These are phyloP conservation scores for Talaromyces islandicus DNA, from an alignment of 2,329 filamentous ascomycete genomes.

Conservation along the genomic window DNA sequence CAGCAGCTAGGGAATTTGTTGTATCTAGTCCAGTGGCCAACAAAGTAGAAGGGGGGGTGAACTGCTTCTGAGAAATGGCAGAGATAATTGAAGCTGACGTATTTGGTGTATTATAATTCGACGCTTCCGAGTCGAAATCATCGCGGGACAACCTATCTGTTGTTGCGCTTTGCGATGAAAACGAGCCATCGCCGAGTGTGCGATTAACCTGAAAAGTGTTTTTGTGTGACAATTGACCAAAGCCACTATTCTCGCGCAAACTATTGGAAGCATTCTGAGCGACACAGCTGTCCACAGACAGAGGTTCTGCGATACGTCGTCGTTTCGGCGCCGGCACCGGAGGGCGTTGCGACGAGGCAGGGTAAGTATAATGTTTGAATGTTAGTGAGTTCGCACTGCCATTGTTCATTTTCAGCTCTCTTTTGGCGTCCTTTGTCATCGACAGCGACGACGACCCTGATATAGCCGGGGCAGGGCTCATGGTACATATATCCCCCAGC, in stretches of 20 bases:
- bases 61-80: slow-evolving; percentile 18
- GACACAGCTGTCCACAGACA: neutral
- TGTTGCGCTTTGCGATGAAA: slow-evolving; percentile 12
- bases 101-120: slow-evolving; percentile 18
- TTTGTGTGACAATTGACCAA: neutral
- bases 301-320: slow-evolving; percentile 5
- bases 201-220: neutral
- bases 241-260: neutral
- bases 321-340: slow-evolving; percentile 7
- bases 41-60: slow-evolving; percentile 20
- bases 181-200: neutral
- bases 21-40: slow-evolving; percentile 13
- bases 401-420: neutral
- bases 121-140: slow-evolving; percentile 15
- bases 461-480: slow-evolving; percentile 1
- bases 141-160: slow-evolving; percentile 12
- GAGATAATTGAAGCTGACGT: slow-evolving; percentile 22
- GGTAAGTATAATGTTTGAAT: slow-evolving; percentile 10
- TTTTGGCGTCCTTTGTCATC: neutral
- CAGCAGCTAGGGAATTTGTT: neutral
- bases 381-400: slow-evolving; percentile 2
- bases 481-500: neutral
- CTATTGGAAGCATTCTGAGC: neutral
- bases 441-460: neutral
- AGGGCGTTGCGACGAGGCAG: slow-evolving; percentile 1